phyloP scores from a whole-genome alignment of 306 rosid species.

The Dryas drummondii region DNA sequence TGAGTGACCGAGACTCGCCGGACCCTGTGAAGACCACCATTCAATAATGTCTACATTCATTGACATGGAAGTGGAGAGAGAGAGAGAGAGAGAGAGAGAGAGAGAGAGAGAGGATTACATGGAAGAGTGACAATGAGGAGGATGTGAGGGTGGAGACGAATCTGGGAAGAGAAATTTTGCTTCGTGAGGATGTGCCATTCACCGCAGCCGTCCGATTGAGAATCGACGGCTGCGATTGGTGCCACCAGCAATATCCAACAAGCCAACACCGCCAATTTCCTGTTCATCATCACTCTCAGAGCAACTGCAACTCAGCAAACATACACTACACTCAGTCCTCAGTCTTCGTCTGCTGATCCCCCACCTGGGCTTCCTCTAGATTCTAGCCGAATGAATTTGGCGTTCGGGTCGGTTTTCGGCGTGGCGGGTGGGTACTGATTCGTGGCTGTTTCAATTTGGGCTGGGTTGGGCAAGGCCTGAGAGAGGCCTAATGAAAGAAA shows the following conservation, averaged over 20 bases:
- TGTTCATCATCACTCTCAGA: background rate
- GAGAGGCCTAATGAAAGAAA: too few species aligned
- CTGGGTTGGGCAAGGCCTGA: too few species aligned
- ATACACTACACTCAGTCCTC: background rate
- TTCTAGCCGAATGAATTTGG: background rate
- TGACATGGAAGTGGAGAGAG: background rate
- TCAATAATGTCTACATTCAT: conserved; percentile 8
- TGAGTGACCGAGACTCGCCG: conserved; percentile 83
- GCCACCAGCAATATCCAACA: conserved; percentile 5
- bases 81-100: background rate
- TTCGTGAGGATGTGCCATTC: conserved; percentile 79
- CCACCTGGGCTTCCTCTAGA: background rate
- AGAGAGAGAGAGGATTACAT: conserved; percentile 40
- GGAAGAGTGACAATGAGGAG: conserved; percentile 75
- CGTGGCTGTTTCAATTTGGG: too few species aligned
- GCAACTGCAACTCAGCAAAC: background rate
- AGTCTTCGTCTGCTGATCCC: conserved; percentile 4
- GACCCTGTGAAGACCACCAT: conserved; percentile 52
- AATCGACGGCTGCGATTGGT: conserved; percentile 18
- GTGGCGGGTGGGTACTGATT: background rate
- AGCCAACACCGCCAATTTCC: background rate
- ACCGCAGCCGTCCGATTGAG: conserved; percentile 26
- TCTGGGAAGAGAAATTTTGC: conserved; percentile 84
- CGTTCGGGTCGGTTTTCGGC: background rate
- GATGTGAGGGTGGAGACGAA: conserved; percentile 69